Evolutionary conservation across 345 rosid species (phyloP), one percentile per base, ranked within the genome.

Genomic region (Xanthoceras sorbifolium): DNA sequence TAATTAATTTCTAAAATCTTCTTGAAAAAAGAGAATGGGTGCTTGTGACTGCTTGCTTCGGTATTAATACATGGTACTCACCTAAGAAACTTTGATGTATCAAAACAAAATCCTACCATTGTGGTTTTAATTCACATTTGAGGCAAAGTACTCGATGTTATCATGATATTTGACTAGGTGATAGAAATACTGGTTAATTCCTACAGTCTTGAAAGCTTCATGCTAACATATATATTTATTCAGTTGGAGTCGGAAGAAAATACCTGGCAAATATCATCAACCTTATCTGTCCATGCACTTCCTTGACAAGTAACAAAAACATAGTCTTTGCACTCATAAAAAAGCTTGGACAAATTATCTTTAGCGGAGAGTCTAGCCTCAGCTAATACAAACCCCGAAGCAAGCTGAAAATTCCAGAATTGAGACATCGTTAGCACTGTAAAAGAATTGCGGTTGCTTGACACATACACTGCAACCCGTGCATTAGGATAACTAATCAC

Each of bases 201-300:
- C 25, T 26, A 15, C 10, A 38, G 4, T 59, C 32, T 52, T 40
- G 40, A 28, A 60, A 72, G 66, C 26, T 20, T 73, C 44, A 18
- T 11, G 36, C 25, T n/a, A 55, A 71, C 64, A 52, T 17, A 22
- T 17, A 28, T 8, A 55, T n/a, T 54, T 23, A 66, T 34, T 59
- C 40, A 44, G 17, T 67, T 46, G 22, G 0, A 60, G 68, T 25
- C 3, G 26, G 26, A 72, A 26, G 40, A 78, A 46, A 80, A 71
- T 82, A 96, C 98, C 97, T 90, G 94, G 82, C 92, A 91, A 69
- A 96, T 86, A 81, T 92, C 94, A 69, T 93, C 95, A 64, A 90
- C 74, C 85, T 90, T 96, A 68, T 91, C 94, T 23, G 29, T 73
- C 89, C 91, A 87, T 72, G 78, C 25, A 12, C 81, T 79, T 75